Evolutionary conservation across 805 yeast genomes (phyloP), one percentile per base, ranked within the genome.

Genomic region (Yarrowia alimentaria): DNA sequence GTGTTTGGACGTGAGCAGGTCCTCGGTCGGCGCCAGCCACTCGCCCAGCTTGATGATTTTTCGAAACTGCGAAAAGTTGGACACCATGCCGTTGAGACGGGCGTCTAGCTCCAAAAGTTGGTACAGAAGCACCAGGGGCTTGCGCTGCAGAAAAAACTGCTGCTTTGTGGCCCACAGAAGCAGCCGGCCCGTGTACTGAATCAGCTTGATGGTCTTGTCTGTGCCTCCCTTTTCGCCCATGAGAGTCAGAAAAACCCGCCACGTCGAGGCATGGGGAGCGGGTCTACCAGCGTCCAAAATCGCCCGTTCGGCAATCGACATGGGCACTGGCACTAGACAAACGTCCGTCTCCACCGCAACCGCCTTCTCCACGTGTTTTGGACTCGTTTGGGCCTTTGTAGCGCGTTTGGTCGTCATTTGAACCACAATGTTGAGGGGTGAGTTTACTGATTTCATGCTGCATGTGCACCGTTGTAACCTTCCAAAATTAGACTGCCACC

Each of bases 21-120:
- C 42, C 31, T 31, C 42, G 5, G 25, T 49, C 3, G 59, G 54
- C 12, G 45, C 53, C 18, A 60, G 21, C 65, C 64, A 63, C 49
- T 62, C 62, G 19, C 62, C 63, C 14, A 63, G 51, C 32, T 64
- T 58, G 31, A 63, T 61, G 38, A 63, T 53, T 43, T 60, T 61
- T 30, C 67, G 59, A 25, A 63, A 63, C 56, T 53, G 55, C 11
- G 63, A 59, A 8, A 63, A 52, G 24, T 62, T 55, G 11, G 59
- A 53, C 5, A 57, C 60, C 45, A 61, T 38, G 7, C 61, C 60
- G 8, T 48, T 49, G n/a, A 61, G 35, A 6, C 51, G 17, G 3
- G 40, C 7, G 14, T 47, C 42, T 16, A 47, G 19, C 6, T 47
- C 51, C 1, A 18, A 10, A n/a, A 43, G 30, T 8, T 43, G 14